A percentile compares a stretch with the other conserved stretches of the same genome.
Conservation (phyloP, 2,329 filamentous ascomycete genomes). For the Davidsoniella eucalypti region DNA sequence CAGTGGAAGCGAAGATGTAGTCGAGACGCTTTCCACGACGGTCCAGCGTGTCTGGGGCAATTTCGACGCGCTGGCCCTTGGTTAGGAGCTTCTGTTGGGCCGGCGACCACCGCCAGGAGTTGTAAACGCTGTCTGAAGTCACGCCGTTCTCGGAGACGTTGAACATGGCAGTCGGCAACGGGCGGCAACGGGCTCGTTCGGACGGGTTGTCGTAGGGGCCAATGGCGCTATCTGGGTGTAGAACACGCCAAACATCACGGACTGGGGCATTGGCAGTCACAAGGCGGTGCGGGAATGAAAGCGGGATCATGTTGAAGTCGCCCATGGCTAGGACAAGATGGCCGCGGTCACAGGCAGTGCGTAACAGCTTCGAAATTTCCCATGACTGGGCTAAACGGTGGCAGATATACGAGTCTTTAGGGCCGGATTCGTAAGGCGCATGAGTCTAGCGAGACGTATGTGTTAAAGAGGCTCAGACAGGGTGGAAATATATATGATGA, state of each 20-base stretch:
- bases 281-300: conserved; percentile 67
- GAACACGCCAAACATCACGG: conserved; percentile 65
- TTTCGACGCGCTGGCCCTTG: conserved; percentile 29
- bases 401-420: conserved; percentile 71
- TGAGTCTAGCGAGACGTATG: conserved; percentile 36
- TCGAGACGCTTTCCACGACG: conserved; percentile 73
- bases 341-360: conserved; percentile 61
- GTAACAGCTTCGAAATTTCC: conserved; percentile 83
- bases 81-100: conserved; percentile 49
- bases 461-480: not conserved
- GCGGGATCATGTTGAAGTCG: conserved; percentile 93
- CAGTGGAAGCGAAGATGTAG: conserved; percentile 72
- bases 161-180: conserved; percentile 58
- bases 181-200: conserved; percentile 48
- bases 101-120: conserved; percentile 86
- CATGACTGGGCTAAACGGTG: conserved; percentile 87
- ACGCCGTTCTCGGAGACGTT: conserved; percentile 70
- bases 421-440: conserved; percentile 68
- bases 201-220: conserved; percentile 52
- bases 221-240: conserved; percentile 71
- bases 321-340: conserved; percentile 75
- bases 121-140: conserved; percentile 71
- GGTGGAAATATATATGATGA: not conserved
- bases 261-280: conserved; percentile 65
- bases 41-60: conserved; percentile 53